Evolutionary conservation across 371 early-diverging fungal genomes (phyloP).

Genomic region (Mucor irregularis): DNA sequence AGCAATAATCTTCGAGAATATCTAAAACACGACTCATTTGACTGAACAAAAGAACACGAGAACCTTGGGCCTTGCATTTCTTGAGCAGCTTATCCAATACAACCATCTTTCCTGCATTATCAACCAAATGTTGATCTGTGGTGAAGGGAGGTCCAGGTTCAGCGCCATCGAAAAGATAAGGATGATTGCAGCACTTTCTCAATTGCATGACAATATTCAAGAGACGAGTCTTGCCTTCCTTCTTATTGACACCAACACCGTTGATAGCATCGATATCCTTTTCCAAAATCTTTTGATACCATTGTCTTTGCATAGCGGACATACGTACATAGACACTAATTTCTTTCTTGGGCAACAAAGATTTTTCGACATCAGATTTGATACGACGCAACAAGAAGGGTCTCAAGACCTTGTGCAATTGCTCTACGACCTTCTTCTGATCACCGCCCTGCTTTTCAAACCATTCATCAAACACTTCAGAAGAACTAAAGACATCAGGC

Average conservation of each 20-base stretch:
- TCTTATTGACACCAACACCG: slow-evolving; percentile 67
- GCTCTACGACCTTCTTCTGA: slow-evolving; percentile 84
- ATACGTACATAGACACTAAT: slow-evolving; percentile 95
- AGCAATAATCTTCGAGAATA: slow-evolving; percentile 98
- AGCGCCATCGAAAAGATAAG: slow-evolving; percentile 98
- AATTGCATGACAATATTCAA: slow-evolving; percentile 99
- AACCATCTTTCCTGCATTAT: slow-evolving; percentile 93
- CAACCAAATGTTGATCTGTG: slow-evolving; percentile 95
- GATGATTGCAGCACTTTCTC: slow-evolving; percentile 99
- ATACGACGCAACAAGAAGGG: slow-evolving; percentile 98
- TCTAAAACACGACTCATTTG: slow-evolving; percentile 99
- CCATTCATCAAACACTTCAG: slow-evolving; percentile 94
- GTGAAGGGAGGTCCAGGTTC: slow-evolving; percentile 92
- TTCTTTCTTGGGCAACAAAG: slow-evolving; percentile 95
- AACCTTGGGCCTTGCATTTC: slow-evolving; percentile 86
- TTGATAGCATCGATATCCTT: slow-evolving; percentile 97
- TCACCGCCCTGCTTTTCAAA: slow-evolving; percentile 76
- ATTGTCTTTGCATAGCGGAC: slow-evolving; percentile 94
- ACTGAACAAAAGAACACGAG: slow-evolving; percentile 96
- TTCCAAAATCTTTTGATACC: slow-evolving; percentile 97
- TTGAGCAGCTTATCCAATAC: slow-evolving; percentile 91
- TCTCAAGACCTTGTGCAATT: slow-evolving; percentile 91
- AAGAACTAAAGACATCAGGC: slow-evolving; percentile 92
- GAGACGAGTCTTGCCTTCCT: slow-evolving; percentile 85
- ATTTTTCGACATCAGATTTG: slow-evolving; percentile 98